Conservation (phyloP, 208 protist genomes). For the Trypanosoma boissoni region DNA sequence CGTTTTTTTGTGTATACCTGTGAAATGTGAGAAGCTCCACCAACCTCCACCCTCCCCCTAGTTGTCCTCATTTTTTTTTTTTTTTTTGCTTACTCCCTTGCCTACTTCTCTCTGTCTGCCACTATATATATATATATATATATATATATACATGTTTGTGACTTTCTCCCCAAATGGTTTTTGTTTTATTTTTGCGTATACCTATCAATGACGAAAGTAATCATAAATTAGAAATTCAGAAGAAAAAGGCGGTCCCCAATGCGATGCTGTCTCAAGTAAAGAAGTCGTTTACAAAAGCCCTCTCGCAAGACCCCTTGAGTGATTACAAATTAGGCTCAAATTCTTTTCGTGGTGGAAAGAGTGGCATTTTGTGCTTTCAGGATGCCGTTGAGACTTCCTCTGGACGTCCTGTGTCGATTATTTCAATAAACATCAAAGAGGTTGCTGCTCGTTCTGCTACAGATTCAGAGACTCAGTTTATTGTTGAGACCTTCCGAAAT, state of each 20-base stretch:
- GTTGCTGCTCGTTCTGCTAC: conserved; percentile 27
- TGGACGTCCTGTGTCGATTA: conserved; percentile 42
- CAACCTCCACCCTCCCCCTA: too few species aligned
- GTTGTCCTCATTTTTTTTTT: too few species aligned
- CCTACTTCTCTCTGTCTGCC: neutral
- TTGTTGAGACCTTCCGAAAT: conserved; percentile 29
- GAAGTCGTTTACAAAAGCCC: conserved; percentile 30
- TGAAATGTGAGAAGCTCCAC: too few species aligned
- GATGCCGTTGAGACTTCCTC: conserved; percentile 36
- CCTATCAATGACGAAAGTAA: neutral
- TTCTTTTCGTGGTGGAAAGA: conserved; percentile 29
- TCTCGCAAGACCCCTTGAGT: conserved; percentile 33
- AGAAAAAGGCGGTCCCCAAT: conserved; percentile 9
- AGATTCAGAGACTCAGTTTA: conserved; percentile 19
- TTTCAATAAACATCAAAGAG: conserved; percentile 33
- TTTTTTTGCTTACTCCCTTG: too few species aligned
- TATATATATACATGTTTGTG: conserved; percentile 2
- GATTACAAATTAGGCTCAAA: conserved; percentile 30
- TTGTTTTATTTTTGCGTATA: conserved; percentile 7
- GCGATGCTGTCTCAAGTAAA: conserved; percentile 41
- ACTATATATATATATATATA: conserved; percentile 10
- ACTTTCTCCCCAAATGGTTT: too few species aligned
- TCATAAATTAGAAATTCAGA: neutral
- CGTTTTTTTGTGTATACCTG: too few species aligned
- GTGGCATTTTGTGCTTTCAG: conserved; percentile 34